Percentiles rank a stretch among this genome's conserved stretches.
Evolutionary conservation across 2,329 filamentous ascomycete species (phyloP).

Genomic region (Sodiomyces alkalinus): DNA sequence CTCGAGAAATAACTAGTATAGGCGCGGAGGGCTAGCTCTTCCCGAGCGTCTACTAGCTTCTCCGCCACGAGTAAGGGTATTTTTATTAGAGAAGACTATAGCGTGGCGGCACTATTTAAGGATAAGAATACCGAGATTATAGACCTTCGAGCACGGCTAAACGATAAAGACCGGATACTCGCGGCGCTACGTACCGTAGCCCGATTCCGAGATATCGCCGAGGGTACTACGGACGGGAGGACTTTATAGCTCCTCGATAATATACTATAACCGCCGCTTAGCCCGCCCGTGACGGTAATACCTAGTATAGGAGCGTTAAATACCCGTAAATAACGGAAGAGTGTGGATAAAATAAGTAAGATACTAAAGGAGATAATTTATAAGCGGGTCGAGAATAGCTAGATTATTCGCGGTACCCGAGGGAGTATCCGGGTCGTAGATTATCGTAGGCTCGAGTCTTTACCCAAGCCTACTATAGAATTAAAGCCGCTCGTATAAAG

Average conservation of each 20-base stretch:
- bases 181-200: constrained; percentile 72
- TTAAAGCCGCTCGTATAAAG: constrained; percentile 25
- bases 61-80: constrained; percentile 43
- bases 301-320: too few species aligned
- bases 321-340: constrained; percentile 40
- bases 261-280: constrained; percentile 6
- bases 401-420: constrained; percentile 49
- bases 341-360: constrained; percentile 81
- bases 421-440: constrained; percentile 49
- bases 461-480: constrained; percentile 17
- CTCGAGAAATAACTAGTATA: constrained; percentile 85
- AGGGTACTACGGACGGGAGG: constrained; percentile 22
- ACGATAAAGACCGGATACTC: constrained; percentile 93
- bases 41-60: constrained; percentile 65
- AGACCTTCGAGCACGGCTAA: constrained; percentile 73
- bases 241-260: constrained; percentile 12
- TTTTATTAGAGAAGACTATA: constrained; percentile 65
- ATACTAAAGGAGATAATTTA: constrained; percentile 96
- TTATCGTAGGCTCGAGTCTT: constrained; percentile 20
- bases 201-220: constrained; percentile 70
- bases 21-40: constrained; percentile 78
- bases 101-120: constrained; percentile 54
- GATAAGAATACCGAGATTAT: constrained; percentile 91
- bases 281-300: constrained; percentile 6
- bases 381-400: constrained; percentile 64